Conservation (phyloP, 73 alveolate genomes). For the Tetrahymena elliotti region DNA sequence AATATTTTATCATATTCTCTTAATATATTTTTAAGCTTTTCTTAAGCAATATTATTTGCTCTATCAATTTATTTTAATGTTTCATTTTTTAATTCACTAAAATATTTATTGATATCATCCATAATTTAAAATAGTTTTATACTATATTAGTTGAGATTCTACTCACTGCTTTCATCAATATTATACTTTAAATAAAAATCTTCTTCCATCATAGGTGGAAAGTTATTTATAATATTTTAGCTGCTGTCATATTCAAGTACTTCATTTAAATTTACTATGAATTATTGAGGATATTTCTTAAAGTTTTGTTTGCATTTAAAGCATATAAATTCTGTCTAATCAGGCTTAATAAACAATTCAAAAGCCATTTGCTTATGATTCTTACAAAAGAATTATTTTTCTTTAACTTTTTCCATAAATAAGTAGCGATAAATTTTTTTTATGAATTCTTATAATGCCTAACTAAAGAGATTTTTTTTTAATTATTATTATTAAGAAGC, state of each 20-base stretch:
- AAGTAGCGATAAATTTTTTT: no score
- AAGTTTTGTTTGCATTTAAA: not conserved
- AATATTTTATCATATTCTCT: not conserved
- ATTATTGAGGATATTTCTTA: not conserved
- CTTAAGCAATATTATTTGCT: not conserved
- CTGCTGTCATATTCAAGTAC: not conserved
- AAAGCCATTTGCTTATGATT: not conserved
- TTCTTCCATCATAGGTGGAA: not conserved
- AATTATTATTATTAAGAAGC: no score
- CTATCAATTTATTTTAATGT: not conserved
- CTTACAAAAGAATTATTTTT: not conserved
- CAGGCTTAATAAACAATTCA: not conserved
- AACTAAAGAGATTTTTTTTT: no score
- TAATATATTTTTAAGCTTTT: no score
- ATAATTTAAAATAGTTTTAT: no score
- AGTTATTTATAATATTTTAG: not conserved
- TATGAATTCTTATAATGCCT: no score
- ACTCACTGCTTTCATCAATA: not conserved
- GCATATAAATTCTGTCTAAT: not conserved
- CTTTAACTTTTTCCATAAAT: no score
- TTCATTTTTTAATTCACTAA: not conserved
- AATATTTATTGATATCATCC: not conserved
- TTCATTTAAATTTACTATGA: not conserved
- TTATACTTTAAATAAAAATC: not conserved
- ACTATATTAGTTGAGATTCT: not conserved